phyloP scores from a whole-genome alignment of 1,284 basidiomycete species.

The Marasmius sp. region DNA sequence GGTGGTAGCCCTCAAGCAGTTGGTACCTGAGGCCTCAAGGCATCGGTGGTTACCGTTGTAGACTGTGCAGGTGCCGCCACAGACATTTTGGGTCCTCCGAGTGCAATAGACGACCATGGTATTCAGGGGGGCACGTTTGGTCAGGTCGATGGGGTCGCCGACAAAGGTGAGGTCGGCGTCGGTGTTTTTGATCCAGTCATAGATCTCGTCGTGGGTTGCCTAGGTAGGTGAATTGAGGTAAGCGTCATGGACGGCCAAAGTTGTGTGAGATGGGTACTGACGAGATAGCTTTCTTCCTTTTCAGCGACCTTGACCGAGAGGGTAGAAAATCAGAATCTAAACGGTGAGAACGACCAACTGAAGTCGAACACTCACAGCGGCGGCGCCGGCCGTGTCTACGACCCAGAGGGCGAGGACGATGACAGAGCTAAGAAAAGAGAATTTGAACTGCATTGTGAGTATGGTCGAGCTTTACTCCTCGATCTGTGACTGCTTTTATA shows the following conservation, averaged over 20 bases:
- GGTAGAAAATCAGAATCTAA: not conserved
- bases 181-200: constrained; percentile 22
- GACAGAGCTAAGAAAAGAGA: not conserved
- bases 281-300: not conserved
- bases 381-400: not conserved
- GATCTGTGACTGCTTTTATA: no score
- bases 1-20: constrained; percentile 24
- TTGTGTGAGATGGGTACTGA: not conserved
- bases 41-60: constrained; percentile 22
- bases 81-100: constrained; percentile 13
- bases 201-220: not conserved
- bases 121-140: constrained; percentile 11
- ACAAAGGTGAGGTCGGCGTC: constrained; percentile 24
- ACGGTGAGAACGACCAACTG: not conserved
- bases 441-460: not conserved
- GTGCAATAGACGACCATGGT: constrained; percentile 25
- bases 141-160: constrained; percentile 15
- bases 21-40: constrained; percentile 21
- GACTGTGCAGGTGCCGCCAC: constrained; percentile 24
- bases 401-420: not conserved
- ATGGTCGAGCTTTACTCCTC: no score
- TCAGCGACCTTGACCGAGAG: not conserved
- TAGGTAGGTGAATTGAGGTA: not conserved
- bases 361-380: not conserved
- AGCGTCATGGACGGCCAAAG: not conserved